A percentile compares a stretch with the other conserved stretches of the same genome.
Conservation (phyloP, 73 alveolate species). For the Stentor roeselii region DNA sequence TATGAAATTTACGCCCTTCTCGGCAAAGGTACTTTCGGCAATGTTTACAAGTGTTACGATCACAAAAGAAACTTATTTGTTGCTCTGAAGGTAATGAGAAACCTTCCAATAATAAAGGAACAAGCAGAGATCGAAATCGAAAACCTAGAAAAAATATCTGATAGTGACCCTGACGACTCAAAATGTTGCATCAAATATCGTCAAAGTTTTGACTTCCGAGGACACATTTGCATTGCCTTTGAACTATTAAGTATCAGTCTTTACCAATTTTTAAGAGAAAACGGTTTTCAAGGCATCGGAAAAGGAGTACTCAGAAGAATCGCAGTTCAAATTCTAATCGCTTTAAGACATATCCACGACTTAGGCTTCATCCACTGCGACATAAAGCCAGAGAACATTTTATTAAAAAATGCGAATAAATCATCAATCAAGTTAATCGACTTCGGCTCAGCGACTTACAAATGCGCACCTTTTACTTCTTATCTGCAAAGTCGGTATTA, state of each 20-base stretch:
- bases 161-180: slow-evolving; percentile 50
- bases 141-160: slow-evolving; percentile 38
- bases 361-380: slow-evolving; percentile 85
- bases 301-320: slow-evolving; percentile 70
- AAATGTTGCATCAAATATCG: slow-evolving; percentile 41
- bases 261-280: slow-evolving; percentile 69
- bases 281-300: slow-evolving; percentile 69
- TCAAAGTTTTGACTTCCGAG: slow-evolving; percentile 54
- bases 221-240: slow-evolving; percentile 70
- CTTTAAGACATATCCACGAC: slow-evolving; percentile 57
- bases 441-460: slow-evolving; percentile 80
- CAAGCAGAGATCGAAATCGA: slow-evolving; percentile 34
- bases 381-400: slow-evolving; percentile 89
- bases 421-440: slow-evolving; percentile 82
- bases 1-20: neutral
- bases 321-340: slow-evolving; percentile 75
- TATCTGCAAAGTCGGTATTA: slow-evolving; percentile 67
- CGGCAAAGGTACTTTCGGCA: slow-evolving; percentile 24
- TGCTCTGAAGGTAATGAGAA: slow-evolving; percentile 23
- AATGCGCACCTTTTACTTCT: slow-evolving; percentile 55
- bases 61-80: slow-evolving; percentile 2
- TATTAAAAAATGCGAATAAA: slow-evolving; percentile 60
- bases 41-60: slow-evolving; percentile 15
- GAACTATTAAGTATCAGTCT: slow-evolving; percentile 68
- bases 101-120: neutral